A percentile compares a stretch with the other conserved stretches of the same genome.
phyloP scores from a whole-genome alignment of 495 filamentous ascomycete species.

The Aspergillus campestris region DNA sequence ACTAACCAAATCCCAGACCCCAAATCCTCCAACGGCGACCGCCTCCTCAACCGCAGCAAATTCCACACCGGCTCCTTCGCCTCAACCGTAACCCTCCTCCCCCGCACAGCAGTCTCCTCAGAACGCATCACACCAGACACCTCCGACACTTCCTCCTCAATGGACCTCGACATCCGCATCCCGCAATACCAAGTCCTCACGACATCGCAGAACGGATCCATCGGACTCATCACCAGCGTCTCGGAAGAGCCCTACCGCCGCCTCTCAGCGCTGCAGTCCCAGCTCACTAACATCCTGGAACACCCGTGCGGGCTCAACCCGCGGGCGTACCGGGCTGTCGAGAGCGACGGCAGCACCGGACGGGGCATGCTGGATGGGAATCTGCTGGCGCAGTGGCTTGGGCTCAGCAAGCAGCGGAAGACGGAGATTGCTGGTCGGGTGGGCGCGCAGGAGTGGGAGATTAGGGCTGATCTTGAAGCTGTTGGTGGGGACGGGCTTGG shows the following conservation, averaged over 20 bases:
- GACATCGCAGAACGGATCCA: conserved; percentile 60
- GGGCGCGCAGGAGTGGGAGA: conserved; percentile 47
- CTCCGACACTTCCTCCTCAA: conserved; percentile 28
- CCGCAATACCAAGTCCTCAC: conserved; percentile 53
- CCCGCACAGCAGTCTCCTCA: conserved; percentile 47
- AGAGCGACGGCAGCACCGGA: conserved; percentile 41
- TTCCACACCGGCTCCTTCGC: conserved; percentile 80
- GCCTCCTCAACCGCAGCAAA: conserved; percentile 74
- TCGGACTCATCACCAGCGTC: conserved; percentile 70
- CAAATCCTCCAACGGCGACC: conserved; percentile 81
- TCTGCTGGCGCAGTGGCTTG: conserved; percentile 56
- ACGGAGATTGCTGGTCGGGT: conserved; percentile 62
- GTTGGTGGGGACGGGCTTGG: conserved; percentile 52
- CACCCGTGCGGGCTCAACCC: conserved; percentile 77
- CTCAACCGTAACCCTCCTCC: conserved; percentile 65
- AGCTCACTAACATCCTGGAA: conserved; percentile 66
- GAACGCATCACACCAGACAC: conserved; percentile 15
- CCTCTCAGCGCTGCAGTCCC: conserved; percentile 70
- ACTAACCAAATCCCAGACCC: conserved; percentile 53
- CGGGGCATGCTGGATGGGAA: conserved; percentile 56
- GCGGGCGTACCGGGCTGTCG: conserved; percentile 56
- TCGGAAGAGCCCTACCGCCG: conserved; percentile 75
- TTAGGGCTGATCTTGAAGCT: conserved; percentile 51
- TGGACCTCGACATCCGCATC: conserved; percentile 26
- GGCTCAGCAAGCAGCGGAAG: conserved; percentile 57